These are phyloP conservation scores for Saccharomyces paradoxus DNA, from an alignment of 805 yeast species.

Conservation along the genomic window DNA sequence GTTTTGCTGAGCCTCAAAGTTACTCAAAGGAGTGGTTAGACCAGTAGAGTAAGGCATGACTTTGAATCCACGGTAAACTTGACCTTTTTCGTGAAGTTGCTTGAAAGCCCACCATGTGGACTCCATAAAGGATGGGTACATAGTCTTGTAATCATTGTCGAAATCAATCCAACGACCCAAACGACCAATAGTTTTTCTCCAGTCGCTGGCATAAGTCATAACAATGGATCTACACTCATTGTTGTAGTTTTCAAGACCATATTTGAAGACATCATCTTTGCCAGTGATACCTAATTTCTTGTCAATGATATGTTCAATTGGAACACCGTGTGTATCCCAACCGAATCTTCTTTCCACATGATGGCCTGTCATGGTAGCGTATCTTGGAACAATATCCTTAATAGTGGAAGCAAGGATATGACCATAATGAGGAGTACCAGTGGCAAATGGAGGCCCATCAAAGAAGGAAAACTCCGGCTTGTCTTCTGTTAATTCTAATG, in stretches of 20 bases:
- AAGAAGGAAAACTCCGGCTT: conserved; percentile 85
- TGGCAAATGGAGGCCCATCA: conserved; percentile 99
- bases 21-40: conserved; percentile 89
- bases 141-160: conserved; percentile 95
- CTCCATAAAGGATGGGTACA: conserved; percentile 95
- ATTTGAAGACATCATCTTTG: conserved; percentile 85
- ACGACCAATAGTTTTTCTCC: conserved; percentile 90
- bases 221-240: conserved; percentile 93
- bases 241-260: conserved; percentile 92
- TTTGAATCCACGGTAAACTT: conserved; percentile 89
- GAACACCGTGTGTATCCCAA: conserved; percentile 99
- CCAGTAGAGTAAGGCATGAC: conserved; percentile 99
- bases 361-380: conserved; percentile 95
- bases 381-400: conserved; percentile 94
- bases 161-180: conserved; percentile 99
- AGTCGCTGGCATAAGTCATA: conserved; percentile 91
- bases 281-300: conserved; percentile 89
- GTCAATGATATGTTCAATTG: conserved; percentile 97
- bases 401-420: conserved; percentile 94
- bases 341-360: conserved; percentile 97
- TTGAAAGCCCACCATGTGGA: conserved; percentile 99
- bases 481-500: conserved; percentile 74
- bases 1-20: conserved; percentile 97
- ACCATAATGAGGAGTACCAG: conserved; percentile 99
- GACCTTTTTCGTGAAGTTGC: conserved; percentile 72